Conservation (phyloP, 164 flowering plant species). For the Umbilicus rupestris region DNA sequence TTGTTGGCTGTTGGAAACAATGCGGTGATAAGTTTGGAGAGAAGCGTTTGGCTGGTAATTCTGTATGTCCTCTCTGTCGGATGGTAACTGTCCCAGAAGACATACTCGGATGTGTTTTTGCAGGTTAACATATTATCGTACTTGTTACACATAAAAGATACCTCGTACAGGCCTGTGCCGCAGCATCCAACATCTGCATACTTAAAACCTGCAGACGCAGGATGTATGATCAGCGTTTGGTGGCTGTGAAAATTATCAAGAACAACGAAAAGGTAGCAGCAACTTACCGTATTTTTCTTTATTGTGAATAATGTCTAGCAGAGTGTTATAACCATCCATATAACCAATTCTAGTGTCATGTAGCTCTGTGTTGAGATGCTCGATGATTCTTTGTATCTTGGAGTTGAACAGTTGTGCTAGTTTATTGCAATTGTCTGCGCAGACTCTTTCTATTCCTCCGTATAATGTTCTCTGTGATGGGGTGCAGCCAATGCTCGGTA, state of each 20-base stretch:
- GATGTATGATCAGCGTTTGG: background rate
- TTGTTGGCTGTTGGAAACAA: background rate
- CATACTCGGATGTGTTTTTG: slow-evolving; percentile 5
- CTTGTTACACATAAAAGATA: slow-evolving; percentile 6
- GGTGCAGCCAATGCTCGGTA: slow-evolving; percentile 34
- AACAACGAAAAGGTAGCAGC: background rate
- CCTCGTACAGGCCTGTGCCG: slow-evolving; percentile 7
- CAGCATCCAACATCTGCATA: slow-evolving; percentile 3
- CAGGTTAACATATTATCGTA: background rate
- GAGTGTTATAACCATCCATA: slow-evolving; percentile 25
- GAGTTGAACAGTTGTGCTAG: slow-evolving; percentile 27
- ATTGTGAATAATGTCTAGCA: slow-evolving; percentile 24
- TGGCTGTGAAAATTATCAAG: background rate
- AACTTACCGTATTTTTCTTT: slow-evolving; percentile 24
- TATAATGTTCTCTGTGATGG: slow-evolving; percentile 33
- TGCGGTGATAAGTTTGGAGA: background rate
- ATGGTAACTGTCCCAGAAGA: slow-evolving; percentile 12
- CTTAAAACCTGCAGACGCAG: background rate
- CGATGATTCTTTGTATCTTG: slow-evolving; percentile 14
- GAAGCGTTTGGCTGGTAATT: slow-evolving; percentile 1
- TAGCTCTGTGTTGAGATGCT: slow-evolving; percentile 8
- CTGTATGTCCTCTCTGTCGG: slow-evolving; percentile 6
- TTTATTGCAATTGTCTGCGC: slow-evolving; percentile 18
- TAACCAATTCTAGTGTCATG: slow-evolving; percentile 11
- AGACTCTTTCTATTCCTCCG: slow-evolving; percentile 27